These are phyloP conservation scores for Fimicolochytrium jonesii DNA, from an alignment of 192 early-diverging fungal genomes.

Conservation along the genomic window DNA sequence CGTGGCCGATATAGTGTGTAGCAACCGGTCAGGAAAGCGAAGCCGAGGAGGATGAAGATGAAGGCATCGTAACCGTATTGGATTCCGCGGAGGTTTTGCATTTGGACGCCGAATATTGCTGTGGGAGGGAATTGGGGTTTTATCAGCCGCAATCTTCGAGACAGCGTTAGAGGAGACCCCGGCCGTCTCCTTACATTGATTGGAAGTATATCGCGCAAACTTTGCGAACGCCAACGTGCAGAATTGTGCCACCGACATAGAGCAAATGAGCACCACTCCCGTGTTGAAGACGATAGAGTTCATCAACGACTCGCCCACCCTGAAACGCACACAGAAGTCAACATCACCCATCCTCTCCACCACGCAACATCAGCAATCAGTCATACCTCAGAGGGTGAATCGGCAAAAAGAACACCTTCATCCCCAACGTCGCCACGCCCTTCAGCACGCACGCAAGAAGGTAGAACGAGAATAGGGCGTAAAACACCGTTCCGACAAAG, in stretches of 20 bases:
- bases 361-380: not conserved
- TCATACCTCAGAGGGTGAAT: conserved; percentile 50
- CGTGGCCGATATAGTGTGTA: conserved; percentile 49
- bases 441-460: conserved; percentile 56
- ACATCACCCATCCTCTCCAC: not conserved
- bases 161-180: no score
- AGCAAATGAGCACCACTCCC: conserved; percentile 52
- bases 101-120: conserved; percentile 56
- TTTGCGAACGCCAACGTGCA: conserved; percentile 47
- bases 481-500: conserved; percentile 54
- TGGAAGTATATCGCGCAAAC: conserved; percentile 51
- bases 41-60: conserved; percentile 42
- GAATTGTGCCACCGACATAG: conserved; percentile 56
- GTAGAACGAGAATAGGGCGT: conserved; percentile 56
- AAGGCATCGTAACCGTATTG: conserved; percentile 49
- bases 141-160: no score
- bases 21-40: conserved; percentile 34
- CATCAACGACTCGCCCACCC: conserved; percentile 61
- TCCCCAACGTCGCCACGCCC: conserved; percentile 51
- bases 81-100: conserved; percentile 47
- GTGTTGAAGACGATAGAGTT: conserved; percentile 56
- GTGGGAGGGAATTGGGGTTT: not conserved
- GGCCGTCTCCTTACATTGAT: conserved; percentile 51
- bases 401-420: conserved; percentile 53
- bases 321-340: conserved; percentile 7